phyloP scores from a whole-genome alignment of 805 yeast genomes.

The Candida glaebosa region DNA sequence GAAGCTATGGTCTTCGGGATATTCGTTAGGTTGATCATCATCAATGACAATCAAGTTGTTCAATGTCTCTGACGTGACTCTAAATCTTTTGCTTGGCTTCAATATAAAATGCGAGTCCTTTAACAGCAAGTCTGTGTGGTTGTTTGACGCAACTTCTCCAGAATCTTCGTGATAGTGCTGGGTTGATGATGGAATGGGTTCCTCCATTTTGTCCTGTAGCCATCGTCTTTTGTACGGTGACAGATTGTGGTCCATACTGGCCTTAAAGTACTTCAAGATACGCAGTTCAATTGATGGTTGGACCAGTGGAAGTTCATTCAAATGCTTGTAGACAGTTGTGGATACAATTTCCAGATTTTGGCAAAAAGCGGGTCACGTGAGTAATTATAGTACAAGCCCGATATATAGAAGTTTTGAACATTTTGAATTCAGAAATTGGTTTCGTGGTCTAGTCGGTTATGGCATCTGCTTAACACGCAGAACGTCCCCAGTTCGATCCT shows the following conservation, averaged over 20 bases:
- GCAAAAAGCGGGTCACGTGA: too few relatives aligned
- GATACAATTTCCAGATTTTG: too few relatives aligned
- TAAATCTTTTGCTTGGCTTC: background rate
- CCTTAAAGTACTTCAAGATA: too few relatives aligned
- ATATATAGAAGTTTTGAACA: background rate
- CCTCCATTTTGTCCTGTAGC: too few relatives aligned
- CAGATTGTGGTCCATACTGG: too few relatives aligned
- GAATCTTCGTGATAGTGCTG: background rate
- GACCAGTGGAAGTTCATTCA: too few relatives aligned
- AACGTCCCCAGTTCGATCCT: slow-evolving; percentile 99
- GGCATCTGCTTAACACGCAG: slow-evolving; percentile 99
- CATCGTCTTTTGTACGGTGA: too few relatives aligned
- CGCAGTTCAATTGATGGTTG: too few relatives aligned
- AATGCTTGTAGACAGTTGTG: too few relatives aligned
- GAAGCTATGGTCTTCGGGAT: background rate
- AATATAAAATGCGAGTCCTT: background rate
- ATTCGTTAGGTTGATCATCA: background rate
- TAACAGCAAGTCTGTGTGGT: background rate
- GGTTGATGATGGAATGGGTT: background rate
- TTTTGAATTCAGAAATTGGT: slow-evolving; percentile 4
- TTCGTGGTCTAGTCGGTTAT: slow-evolving; percentile 98
- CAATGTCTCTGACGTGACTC: background rate
- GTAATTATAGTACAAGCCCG: background rate
- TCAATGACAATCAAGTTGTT: background rate
- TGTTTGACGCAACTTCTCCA: background rate